These are phyloP conservation scores for Cytospora leucostoma DNA, from an alignment of 2,329 filamentous ascomycete species.

Conservation along the genomic window DNA sequence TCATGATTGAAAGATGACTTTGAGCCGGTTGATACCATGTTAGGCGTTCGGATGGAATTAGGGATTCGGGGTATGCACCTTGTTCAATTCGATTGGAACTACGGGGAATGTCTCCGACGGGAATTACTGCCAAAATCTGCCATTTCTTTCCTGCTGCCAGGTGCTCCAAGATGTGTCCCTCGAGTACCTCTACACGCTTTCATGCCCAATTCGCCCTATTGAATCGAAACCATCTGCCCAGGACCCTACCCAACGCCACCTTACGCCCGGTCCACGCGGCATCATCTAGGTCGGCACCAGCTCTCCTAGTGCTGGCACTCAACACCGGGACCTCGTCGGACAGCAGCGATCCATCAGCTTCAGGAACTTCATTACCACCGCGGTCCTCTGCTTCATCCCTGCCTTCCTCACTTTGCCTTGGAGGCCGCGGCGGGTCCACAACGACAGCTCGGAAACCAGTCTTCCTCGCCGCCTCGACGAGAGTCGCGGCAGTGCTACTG, in stretches of 20 bases:
- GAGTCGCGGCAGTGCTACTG: constrained; percentile 58
- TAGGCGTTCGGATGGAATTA: constrained; percentile 22
- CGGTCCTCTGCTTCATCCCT: constrained; percentile 25
- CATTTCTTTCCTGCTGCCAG: neutral
- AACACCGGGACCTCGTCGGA: constrained; percentile 62
- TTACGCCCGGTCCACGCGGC: constrained; percentile 59
- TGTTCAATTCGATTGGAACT: constrained; percentile 18
- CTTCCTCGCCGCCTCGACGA: constrained; percentile 62
- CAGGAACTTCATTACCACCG: constrained; percentile 1
- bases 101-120: neutral
- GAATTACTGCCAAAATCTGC: neutral
- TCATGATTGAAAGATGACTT: constrained; percentile 35
- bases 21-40: constrained; percentile 27
- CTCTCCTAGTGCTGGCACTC: constrained; percentile 53
- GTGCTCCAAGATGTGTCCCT: neutral
- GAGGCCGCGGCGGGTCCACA: constrained; percentile 45
- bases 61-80: neutral
- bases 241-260: constrained; percentile 57
- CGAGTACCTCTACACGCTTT: neutral
- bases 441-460: constrained; percentile 47
- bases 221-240: constrained; percentile 68
- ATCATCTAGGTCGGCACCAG: constrained; percentile 46
- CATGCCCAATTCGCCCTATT: constrained; percentile 40
- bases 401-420: constrained; percentile 20
- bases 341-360: constrained; percentile 37